Conservation (phyloP, 768 basidiomycete species). For the Pholiota molesta region DNA sequence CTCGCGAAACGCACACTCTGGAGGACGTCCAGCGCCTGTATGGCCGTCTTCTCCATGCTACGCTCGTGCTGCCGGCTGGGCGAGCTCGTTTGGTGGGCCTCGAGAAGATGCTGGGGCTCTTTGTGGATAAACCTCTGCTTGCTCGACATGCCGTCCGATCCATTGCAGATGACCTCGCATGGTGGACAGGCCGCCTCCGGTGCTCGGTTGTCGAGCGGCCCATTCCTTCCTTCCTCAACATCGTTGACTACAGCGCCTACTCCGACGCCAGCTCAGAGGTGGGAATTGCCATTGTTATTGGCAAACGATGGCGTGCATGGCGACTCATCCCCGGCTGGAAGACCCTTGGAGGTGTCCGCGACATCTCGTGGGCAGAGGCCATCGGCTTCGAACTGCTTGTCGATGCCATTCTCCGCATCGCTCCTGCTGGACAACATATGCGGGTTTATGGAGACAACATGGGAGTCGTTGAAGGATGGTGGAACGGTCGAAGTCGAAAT, state of each 20-base stretch:
- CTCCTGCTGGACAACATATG: conserved; percentile 13
- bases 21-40: conserved; percentile 38
- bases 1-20: conserved; percentile 26
- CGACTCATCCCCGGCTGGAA: conserved; percentile 11
- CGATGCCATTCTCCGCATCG: not conserved
- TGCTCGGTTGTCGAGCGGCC: conserved; percentile 15
- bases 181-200: conserved; percentile 33
- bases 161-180: conserved; percentile 30
- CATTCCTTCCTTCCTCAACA: conserved; percentile 26
- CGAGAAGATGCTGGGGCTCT: conserved; percentile 36
- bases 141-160: conserved; percentile 6
- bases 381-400: conserved; percentile 42
- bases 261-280: conserved; percentile 42
- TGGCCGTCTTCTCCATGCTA: conserved; percentile 41
- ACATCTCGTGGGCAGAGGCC: conserved; percentile 52
- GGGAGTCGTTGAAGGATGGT: conserved; percentile 46
- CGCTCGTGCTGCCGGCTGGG: conserved; percentile 30
- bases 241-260: conserved; percentile 35
- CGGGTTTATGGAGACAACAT: conserved; percentile 39
- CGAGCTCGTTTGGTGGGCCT: conserved; percentile 41
- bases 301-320: conserved; percentile 36
- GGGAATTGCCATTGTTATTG: conserved; percentile 38
- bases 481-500: conserved; percentile 39
- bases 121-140: conserved; percentile 31
- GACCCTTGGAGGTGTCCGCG: conserved; percentile 20